Base-by-base conservation (phyloP, 2,329 filamentous ascomycete genomes). In the Alternaria angustiovoidea region DNA sequence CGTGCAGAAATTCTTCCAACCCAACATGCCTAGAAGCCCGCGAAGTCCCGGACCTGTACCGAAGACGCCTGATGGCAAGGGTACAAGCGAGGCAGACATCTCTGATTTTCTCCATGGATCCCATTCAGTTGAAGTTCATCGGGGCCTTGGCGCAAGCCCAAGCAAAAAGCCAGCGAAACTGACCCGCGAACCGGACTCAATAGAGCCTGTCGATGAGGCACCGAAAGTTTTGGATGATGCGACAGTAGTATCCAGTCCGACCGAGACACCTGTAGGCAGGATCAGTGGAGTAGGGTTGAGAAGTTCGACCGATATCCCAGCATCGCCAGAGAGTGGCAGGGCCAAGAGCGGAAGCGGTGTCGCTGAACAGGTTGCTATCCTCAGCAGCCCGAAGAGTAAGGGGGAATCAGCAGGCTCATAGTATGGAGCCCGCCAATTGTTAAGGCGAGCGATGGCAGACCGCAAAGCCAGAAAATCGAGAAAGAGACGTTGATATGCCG, bases 61-160 rank as follows among this genome's bases (percentile, higher is more conserved):
- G 2, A 67, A 52, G 24, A 69, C 73, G 8, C 68, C 69, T 3
- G 71, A 67, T 11, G 65, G 51, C 7, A 39, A 62, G 5, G 79
- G 78, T 5, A 80, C 78, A 9, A 76, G 72, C 28, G 73, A 80
- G 14, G 75, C 75, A n/a, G 80, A 81, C 44, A 79, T 81, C 46
- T 71, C 72, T 2, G 72, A 75, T 16, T 81, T 81, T 49, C 61
- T 81, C 16, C 65, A 63, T 24, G 56, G 48, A 7, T 52, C 67
- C 16, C 36, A 70, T 4, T 62, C 76, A 9, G 61, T 77, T 18
- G 76, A 79, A 12, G 66, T 73, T 20, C 80, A 81, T 56, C 74
- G 81, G 38, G 81, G 81, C 12, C 66, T 83, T 11, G 75, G 75
- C 26, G 65, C 69, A 22, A 71, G 65, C 18, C 65, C 68, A 16